These are phyloP conservation scores for Gossypium gossypioides DNA, from an alignment of 441 rosid species.

Conservation along the genomic window DNA sequence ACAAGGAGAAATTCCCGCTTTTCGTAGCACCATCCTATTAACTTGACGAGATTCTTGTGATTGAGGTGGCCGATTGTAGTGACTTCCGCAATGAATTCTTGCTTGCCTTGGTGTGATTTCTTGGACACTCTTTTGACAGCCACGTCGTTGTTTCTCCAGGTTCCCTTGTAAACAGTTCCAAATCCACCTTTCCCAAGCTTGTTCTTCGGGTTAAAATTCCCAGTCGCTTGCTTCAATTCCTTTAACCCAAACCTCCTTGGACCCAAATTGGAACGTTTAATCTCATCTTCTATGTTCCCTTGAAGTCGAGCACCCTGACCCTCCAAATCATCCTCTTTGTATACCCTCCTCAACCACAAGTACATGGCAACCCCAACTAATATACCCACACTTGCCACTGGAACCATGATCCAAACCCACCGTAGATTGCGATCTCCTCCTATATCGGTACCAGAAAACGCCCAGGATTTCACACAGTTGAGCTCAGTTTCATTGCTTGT, in stretches of 20 bases:
- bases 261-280: conserved; percentile 28
- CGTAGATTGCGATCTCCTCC: conserved; percentile 9
- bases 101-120: conserved; percentile 57
- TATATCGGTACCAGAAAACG: conserved; percentile 27
- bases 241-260: conserved; percentile 42
- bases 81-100: conserved; percentile 61
- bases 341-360: conserved; percentile 24
- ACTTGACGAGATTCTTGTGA: conserved; percentile 52
- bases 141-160: conserved; percentile 33
- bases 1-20: conserved; percentile 40
- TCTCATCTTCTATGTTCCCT: conserved; percentile 35
- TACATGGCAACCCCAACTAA: neutral
- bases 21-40: conserved; percentile 70
- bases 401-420: conserved; percentile 30
- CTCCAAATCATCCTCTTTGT: conserved; percentile 11
- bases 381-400: conserved; percentile 9
- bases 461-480: conserved; percentile 52
- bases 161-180: conserved; percentile 60
- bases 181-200: conserved; percentile 65
- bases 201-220: conserved; percentile 33
- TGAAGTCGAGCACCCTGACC: conserved; percentile 7
- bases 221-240: conserved; percentile 48
- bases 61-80: conserved; percentile 58
- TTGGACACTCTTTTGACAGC: conserved; percentile 57
- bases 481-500: conserved; percentile 37